These are phyloP conservation scores for Combretum micranthum DNA, from an alignment of 345 rosid genomes.

Conservation along the genomic window DNA sequence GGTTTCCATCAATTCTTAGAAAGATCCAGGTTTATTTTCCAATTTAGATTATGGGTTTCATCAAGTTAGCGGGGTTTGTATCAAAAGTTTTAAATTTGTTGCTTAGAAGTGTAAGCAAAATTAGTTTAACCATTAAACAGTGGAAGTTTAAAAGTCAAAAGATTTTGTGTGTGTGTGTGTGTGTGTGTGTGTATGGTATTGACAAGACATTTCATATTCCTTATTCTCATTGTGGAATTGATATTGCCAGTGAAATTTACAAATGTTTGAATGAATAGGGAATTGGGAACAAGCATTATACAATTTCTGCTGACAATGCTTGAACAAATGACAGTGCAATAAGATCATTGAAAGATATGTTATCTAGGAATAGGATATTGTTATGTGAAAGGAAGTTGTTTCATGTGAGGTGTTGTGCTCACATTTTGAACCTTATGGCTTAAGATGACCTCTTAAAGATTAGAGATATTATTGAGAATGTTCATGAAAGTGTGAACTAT, in stretches of 20 bases:
- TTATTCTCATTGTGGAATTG: constrained; percentile 6
- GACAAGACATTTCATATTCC: constrained; percentile 2
- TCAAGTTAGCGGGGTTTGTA: too few species aligned
- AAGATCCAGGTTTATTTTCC: too few species aligned
- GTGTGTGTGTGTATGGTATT: constrained; percentile 5
- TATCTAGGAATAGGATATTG: constrained; percentile 2
- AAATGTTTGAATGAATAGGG: constrained; percentile 10
- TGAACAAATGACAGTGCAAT: neutral
- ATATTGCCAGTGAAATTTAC: constrained; percentile 1
- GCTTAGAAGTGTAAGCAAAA: too few species aligned
- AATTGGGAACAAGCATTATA: neutral
- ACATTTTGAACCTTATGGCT: constrained; percentile 7
- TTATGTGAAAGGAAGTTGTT: constrained; percentile 7
- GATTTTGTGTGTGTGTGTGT: too few species aligned
- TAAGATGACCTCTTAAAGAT: constrained; percentile 6
- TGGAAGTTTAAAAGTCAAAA: constrained; percentile 7
- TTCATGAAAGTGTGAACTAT: constrained; percentile 1
- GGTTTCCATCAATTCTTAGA: too few species aligned
- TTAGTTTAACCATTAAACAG: neutral
- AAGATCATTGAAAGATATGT: neutral
- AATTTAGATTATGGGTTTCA: too few species aligned
- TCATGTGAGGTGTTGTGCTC: too few species aligned
- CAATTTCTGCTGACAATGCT: constrained; percentile 3
- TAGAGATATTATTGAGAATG: neutral
- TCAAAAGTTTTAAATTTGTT: too few species aligned